Conservation (phyloP, 176 grass and related monocot species). For the Rhynchospora pubera region DNA sequence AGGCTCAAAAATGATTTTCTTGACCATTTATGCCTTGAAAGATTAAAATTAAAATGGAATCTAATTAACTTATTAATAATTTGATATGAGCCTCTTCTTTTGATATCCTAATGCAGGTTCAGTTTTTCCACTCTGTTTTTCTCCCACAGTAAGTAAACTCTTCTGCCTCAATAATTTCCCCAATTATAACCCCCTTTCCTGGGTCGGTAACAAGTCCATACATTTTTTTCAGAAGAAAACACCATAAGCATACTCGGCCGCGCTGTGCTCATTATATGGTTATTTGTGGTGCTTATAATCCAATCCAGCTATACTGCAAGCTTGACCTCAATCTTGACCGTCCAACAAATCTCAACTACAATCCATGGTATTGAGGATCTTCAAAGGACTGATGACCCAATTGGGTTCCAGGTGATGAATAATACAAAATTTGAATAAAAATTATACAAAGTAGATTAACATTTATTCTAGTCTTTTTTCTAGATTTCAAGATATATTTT, state of each 20-base stretch:
- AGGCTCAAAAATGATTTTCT: not conserved
- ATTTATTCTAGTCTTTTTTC: not conserved
- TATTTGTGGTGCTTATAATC: constrained; percentile 83
- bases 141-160: constrained; percentile 65
- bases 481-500: not conserved
- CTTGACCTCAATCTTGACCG: constrained; percentile 78
- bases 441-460: not conserved
- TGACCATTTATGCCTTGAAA: no score
- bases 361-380: constrained; percentile 64
- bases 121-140: constrained; percentile 93
- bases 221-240: constrained; percentile 48
- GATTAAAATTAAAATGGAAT: not conserved
- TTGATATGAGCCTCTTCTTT: constrained; percentile 2
- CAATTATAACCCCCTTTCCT: not conserved
- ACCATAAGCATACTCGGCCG: constrained; percentile 61
- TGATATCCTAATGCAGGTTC: constrained; percentile 42
- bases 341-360: constrained; percentile 67
- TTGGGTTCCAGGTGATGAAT: constrained; percentile 43
- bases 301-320: constrained; percentile 82
- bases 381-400: constrained; percentile 45
- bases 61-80: constrained; percentile 1
- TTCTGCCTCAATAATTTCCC: constrained; percentile 3
- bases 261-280: constrained; percentile 69
- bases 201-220: not conserved
- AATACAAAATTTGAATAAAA: constrained; percentile 1